Evolutionary conservation across 192 early-diverging fungal genomes (phyloP), one percentile per base, ranked within the genome.

Genomic region (Spizellomyces sp.): DNA sequence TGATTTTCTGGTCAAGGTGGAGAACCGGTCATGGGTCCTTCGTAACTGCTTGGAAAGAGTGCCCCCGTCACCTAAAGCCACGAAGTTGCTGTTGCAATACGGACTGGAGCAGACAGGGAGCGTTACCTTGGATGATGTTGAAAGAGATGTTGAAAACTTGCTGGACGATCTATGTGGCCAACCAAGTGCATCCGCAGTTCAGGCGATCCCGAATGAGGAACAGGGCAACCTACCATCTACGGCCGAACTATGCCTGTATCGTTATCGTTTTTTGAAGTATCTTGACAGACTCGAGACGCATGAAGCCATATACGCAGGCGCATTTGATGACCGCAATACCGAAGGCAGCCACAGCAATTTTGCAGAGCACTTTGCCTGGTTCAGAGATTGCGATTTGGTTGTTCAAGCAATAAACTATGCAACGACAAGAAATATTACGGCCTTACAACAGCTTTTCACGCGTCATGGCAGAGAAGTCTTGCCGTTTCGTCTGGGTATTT

Each of bases 311-410:
- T 71, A 69, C 36, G 77, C 75, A 8, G 54, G 47, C 5, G 70
- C 61, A 14, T 44, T 71, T 14, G 61, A 70, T 3, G 63, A 70
- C 15, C 45, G 54, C n/a, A 73, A 64, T 9, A 52, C 67, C 1
- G 41, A 36, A n/a, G 9, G 41, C 8, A 61, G 36, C 21, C 42
- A 60, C 14, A 17, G n/a, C 48, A 47, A 57, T 2, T 88, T 90
- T 50, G 71, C 74, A 22, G 77, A 77, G 6, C 73, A 78, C 7
- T 92, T 85, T 64, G 72, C 62, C 5, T 63, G 70, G 17, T 93
- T 92, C 73, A 79, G 88, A 9, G 87, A 91, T 52, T 61, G 75
- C n/a, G 79, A 90, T 78, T 81, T 93, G 10, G 79, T 85, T 2
- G 71, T 70, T 4, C 77, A 85, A 56, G 90, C 87, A 0, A 82